Percentiles rank a stretch among this genome's conserved stretches.
phyloP scores from a whole-genome alignment of 139 green algal genomes.

The Picochlorum sp. region DNA sequence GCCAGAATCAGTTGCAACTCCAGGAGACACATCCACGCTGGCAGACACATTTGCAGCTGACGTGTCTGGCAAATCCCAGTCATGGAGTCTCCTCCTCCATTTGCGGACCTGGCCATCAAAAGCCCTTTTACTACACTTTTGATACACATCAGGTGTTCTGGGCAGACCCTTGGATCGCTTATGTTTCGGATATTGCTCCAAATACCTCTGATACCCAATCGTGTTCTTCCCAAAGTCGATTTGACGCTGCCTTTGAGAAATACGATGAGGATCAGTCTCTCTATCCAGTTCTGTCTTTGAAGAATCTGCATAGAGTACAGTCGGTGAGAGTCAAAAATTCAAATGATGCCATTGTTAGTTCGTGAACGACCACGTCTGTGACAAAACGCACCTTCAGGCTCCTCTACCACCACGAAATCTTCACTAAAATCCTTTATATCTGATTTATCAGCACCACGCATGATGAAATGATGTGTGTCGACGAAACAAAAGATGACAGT shows the following conservation, averaged over 20 bases:
- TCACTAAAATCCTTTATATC: neutral
- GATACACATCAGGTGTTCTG: slow-evolving; percentile 47
- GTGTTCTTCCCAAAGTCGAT: slow-evolving; percentile 91
- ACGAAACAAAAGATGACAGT: no score
- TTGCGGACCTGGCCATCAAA: slow-evolving; percentile 46
- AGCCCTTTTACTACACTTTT: slow-evolving; percentile 44
- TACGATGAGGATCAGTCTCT: slow-evolving; percentile 33
- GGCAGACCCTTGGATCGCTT: slow-evolving; percentile 25
- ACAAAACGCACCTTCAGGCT: neutral
- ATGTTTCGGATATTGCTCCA: slow-evolving; percentile 44
- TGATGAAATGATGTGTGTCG: neutral
- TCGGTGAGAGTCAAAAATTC: neutral
- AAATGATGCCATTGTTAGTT: no score
- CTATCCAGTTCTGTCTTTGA: neutral
- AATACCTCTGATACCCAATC: slow-evolving; percentile 70
- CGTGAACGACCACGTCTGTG: no score
- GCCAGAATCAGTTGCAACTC: neutral
- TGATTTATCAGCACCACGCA: neutral
- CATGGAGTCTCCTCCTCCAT: slow-evolving; percentile 41
- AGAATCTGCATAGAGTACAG: neutral
- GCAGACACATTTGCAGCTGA: neutral
- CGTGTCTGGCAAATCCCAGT: slow-evolving; percentile 26
- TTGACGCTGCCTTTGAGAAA: slow-evolving; percentile 79
- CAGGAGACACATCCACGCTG: slow-evolving; percentile 7
- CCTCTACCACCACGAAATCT: slow-evolving; percentile 28